Evolutionary conservation across 1,139 yeast genomes (phyloP).

Genomic region (Geotrichum carabidarum): DNA sequence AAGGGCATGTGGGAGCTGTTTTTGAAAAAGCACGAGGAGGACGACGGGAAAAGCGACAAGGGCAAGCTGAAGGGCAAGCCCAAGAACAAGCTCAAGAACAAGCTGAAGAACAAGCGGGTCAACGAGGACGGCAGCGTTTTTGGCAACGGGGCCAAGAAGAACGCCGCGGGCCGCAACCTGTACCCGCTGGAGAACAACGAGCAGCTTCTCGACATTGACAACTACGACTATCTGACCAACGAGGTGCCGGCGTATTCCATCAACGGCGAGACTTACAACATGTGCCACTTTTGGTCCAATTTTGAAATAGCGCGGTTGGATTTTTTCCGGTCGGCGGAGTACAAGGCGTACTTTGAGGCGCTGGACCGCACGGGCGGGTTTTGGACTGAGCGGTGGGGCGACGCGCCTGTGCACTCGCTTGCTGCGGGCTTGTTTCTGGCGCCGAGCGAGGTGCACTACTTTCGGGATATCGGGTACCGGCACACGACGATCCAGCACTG

Average conservation of each 20-base stretch:
- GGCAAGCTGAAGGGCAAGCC: constrained; percentile 26
- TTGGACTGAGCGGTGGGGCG: constrained; percentile 90
- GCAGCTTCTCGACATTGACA: constrained; percentile 18
- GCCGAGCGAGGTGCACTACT: constrained; percentile 70
- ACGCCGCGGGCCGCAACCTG: constrained; percentile 17
- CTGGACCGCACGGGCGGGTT: constrained; percentile 75
- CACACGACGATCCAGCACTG: constrained; percentile 80
- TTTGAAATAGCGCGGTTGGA: constrained; percentile 84
- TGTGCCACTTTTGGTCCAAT: constrained; percentile 92
- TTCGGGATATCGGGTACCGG: constrained; percentile 81
- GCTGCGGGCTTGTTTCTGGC: constrained; percentile 72
- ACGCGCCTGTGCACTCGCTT: constrained; percentile 85
- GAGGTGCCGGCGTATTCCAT: constrained; percentile 38
- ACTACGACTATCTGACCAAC: constrained; percentile 19
- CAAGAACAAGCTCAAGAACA: constrained; percentile 32
- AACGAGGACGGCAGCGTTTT: constrained; percentile 24
- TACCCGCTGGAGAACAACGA: constrained; percentile 13
- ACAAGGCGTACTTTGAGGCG: constrained; percentile 59
- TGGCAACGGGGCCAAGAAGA: constrained; percentile 10
- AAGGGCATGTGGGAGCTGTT: constrained; percentile 45
- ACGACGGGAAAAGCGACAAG: constrained; percentile 19
- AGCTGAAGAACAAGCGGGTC: constrained; percentile 25
- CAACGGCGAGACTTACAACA: constrained; percentile 63
- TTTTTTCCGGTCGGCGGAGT: constrained; percentile 58
- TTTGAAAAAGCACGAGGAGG: constrained; percentile 27